These are phyloP conservation scores for Yamadazyma sp. DNA, from an alignment of 805 yeast genomes.

Conservation along the genomic window DNA sequence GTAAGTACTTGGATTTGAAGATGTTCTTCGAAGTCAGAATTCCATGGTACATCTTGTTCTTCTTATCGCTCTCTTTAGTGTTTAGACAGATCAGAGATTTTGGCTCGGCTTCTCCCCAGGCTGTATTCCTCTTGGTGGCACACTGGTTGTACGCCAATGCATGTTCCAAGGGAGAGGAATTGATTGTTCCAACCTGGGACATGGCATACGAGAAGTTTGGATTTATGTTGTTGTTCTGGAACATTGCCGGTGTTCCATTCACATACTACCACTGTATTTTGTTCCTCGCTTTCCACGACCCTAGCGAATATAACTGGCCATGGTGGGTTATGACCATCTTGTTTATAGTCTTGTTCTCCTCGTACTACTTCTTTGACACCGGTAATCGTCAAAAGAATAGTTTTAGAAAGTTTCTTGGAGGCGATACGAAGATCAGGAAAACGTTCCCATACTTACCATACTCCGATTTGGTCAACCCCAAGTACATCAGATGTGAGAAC, in stretches of 20 bases:
- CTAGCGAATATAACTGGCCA: constrained; percentile 78
- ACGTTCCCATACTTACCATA: constrained; percentile 92
- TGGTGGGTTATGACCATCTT: constrained; percentile 56
- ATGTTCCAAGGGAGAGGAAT: constrained; percentile 95
- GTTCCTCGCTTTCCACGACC: constrained; percentile 79
- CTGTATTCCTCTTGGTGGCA: constrained; percentile 69
- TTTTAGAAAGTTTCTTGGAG: constrained; percentile 81
- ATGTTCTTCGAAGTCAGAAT: constrained; percentile 97
- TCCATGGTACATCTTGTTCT: constrained; percentile 92
- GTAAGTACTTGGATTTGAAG: constrained; percentile 81
- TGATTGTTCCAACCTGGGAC: constrained; percentile 98
- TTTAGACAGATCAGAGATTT: constrained; percentile 78
- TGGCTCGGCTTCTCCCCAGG: constrained; percentile 79
- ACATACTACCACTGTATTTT: constrained; percentile 94
- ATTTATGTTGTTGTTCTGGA: constrained; percentile 98
- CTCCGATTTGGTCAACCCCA: constrained; percentile 79
- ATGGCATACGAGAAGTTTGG: constrained; percentile 99
- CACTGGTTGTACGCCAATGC: constrained; percentile 96
- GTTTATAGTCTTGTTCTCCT: constrained; percentile 55
- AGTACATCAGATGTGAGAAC: constrained; percentile 76
- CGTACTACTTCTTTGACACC: constrained; percentile 93
- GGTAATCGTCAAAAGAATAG: constrained; percentile 93
- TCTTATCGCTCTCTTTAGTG: constrained; percentile 70
- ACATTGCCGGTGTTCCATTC: constrained; percentile 98
- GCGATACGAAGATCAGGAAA: constrained; percentile 73